Percentiles rank a stretch among this genome's conserved stretches.
These are phyloP conservation scores for Scheffersomyces quercinus DNA, from an alignment of 1,139 yeast species.

Conservation along the genomic window DNA sequence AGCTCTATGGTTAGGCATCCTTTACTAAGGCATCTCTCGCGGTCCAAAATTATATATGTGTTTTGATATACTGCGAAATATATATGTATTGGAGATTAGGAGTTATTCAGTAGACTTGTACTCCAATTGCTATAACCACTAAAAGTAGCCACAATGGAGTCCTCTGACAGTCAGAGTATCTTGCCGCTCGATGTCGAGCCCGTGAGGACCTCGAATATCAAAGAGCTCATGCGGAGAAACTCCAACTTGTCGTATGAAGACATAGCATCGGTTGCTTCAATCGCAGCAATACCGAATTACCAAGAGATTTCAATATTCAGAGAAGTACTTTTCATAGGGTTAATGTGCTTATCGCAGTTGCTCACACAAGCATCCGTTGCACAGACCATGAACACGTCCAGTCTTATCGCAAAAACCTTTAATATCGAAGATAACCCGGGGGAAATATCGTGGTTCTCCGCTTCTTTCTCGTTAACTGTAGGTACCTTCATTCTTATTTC, in stretches of 20 bases:
- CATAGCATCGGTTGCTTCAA: neutral
- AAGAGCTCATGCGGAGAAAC: no score
- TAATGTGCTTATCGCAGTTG: slow-evolving; percentile 45
- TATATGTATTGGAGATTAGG: no score
- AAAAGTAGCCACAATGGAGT: no score
- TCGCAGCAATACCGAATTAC: slow-evolving; percentile 5
- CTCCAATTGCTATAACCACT: no score
- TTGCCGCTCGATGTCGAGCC: no score
- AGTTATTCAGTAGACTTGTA: no score
- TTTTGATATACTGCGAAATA: no score
- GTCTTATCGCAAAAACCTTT: slow-evolving; percentile 38
- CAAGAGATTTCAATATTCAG: slow-evolving; percentile 17
- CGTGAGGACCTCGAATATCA: no score
- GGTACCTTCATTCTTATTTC: slow-evolving; percentile 63
- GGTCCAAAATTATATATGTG: no score
- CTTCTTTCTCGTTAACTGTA: slow-evolving; percentile 57
- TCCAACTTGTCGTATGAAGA: neutral
- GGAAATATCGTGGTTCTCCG: slow-evolving; percentile 58
- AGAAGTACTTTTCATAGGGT: slow-evolving; percentile 22
- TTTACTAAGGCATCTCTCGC: no score
- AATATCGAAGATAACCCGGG: slow-evolving; percentile 37
- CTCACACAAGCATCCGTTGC: slow-evolving; percentile 52
- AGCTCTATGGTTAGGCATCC: no score
- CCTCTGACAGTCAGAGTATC: no score
- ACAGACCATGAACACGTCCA: slow-evolving; percentile 43